These are phyloP conservation scores for Dactylellina leptospora DNA, from an alignment of 2,329 filamentous ascomycete genomes.

Conservation along the genomic window DNA sequence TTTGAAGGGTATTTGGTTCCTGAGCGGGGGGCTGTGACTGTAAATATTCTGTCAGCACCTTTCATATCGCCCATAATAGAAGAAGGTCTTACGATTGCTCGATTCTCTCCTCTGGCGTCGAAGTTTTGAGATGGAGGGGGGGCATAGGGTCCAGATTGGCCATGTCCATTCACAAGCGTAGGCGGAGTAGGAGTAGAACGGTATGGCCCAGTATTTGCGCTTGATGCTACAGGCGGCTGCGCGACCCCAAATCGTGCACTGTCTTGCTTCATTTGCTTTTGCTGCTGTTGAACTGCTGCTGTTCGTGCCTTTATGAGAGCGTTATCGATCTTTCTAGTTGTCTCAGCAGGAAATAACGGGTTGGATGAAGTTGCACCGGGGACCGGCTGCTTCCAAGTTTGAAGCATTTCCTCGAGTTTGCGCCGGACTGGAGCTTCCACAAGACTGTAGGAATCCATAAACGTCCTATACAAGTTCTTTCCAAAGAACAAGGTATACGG, in stretches of 20 bases:
- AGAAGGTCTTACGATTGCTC: constrained; percentile 13
- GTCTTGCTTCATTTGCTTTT: constrained; percentile 60
- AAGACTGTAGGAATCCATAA: constrained; percentile 94
- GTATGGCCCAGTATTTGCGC: constrained; percentile 28
- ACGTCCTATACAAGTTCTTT: constrained; percentile 88
- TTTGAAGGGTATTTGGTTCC: constrained; percentile 12
- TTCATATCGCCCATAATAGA: background rate
- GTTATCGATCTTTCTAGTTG: constrained; percentile 90
- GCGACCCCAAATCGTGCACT: constrained; percentile 37
- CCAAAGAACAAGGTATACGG: constrained; percentile 96
- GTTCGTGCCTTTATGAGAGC: constrained; percentile 84
- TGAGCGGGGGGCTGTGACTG: constrained; percentile 26
- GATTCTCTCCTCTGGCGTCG: constrained; percentile 21
- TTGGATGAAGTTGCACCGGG: constrained; percentile 91
- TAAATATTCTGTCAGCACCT: constrained; percentile 6
- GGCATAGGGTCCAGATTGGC: constrained; percentile 28
- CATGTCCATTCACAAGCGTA: constrained; percentile 32
- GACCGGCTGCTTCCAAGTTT: constrained; percentile 97
- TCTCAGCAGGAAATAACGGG: constrained; percentile 87
- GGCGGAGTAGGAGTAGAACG: constrained; percentile 57
- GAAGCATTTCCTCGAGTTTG: constrained; percentile 96
- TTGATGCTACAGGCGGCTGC: constrained; percentile 24
- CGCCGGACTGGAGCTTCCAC: constrained; percentile 83
- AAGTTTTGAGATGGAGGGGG: constrained; percentile 37
- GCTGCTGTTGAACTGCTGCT: constrained; percentile 64